Evolutionary conservation across 1,284 basidiomycete genomes (phyloP).

Genomic region (Trichosporon sp.): DNA sequence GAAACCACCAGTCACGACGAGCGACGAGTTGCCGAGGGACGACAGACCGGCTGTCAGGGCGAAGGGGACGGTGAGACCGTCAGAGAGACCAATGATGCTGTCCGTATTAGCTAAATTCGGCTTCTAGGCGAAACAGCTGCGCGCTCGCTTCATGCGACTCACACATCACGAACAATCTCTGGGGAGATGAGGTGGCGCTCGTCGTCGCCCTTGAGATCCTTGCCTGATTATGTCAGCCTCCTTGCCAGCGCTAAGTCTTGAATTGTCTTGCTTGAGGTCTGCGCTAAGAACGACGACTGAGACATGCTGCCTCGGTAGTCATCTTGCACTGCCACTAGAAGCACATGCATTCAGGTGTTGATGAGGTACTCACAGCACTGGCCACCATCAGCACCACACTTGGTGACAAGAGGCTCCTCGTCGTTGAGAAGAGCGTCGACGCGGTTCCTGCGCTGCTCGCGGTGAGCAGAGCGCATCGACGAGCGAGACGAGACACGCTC

Average conservation of each 20-base stretch:
- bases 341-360: too few relatives aligned
- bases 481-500: constrained; percentile 15
- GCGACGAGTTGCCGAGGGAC: constrained; percentile 75
- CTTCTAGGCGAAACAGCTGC: not conserved
- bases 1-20: constrained; percentile 85
- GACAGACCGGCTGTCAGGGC: constrained; percentile 78
- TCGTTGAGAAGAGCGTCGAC: constrained; percentile 31
- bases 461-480: constrained; percentile 10
- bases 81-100: constrained; percentile 88
- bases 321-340: not conserved
- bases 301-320: not conserved
- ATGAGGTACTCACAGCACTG: constrained; percentile 33
- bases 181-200: constrained; percentile 48
- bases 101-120: not conserved
- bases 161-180: constrained; percentile 49
- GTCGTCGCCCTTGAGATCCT: constrained; percentile 49
- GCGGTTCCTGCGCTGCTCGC: constrained; percentile 10
- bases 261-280: not conserved
- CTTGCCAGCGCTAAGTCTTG: not conserved
- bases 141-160: too few relatives aligned
- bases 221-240: constrained; percentile 27
- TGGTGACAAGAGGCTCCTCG: constrained; percentile 36
- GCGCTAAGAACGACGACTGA: too few relatives aligned
- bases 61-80: constrained; percentile 93
- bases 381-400: constrained; percentile 40